Base-by-base conservation (phyloP, 176 grass and related monocot genomes). In the Aegilops longissima region DNA sequence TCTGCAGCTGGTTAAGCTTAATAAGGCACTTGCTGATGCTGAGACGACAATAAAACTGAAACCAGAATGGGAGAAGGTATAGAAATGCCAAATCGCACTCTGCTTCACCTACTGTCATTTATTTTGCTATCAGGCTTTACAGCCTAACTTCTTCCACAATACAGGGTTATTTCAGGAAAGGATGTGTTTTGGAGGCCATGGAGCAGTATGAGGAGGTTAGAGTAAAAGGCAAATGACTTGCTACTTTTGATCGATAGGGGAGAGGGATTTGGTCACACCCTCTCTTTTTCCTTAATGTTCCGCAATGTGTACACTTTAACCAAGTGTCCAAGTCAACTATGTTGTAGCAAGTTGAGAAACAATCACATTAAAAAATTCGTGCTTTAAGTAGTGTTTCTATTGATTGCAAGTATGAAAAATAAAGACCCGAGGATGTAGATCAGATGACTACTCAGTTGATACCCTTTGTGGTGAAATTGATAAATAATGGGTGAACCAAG, bases 41-140 rank as follows among this genome's bases (percentile, higher is more conserved):
- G 97, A 99, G 77, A 94, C 69, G 40, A 96, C 97, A 78, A 89
- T 99, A 54, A 87, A 88, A 44, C 90, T 99, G 6, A 96, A 94
- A 61, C 92, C 97, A 13, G 61, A 96, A 12, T 99, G 97, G 97
- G 97, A 99, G 73, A 99, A 99, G 96, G 96, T 96, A 92, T 79
- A 80, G 84, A 63, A 1, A 61, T 20, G 8, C 39, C 59, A 64
- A 36, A 7, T 51, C 77, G 18, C 30, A 78, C 61, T 68, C 59
- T 40, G 9, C 68, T 80, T 91, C 73, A 75, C 21, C 69, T 25
- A 49, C 54, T 74, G 8, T 77, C 56, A 81, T 72, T 83, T 87
- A 73, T 61, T 56, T 47, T 78, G 7, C n/a, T 89, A 76, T 27
- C 70, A 67, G 18, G 69, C 75, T 87, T 91, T 56, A 84, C 80